A percentile compares a stretch with the other conserved stretches of the same genome.
These are phyloP conservation scores for Phaeophleospora eucalypticola DNA, from an alignment of 2,329 filamentous ascomycete genomes.

Conservation along the genomic window DNA sequence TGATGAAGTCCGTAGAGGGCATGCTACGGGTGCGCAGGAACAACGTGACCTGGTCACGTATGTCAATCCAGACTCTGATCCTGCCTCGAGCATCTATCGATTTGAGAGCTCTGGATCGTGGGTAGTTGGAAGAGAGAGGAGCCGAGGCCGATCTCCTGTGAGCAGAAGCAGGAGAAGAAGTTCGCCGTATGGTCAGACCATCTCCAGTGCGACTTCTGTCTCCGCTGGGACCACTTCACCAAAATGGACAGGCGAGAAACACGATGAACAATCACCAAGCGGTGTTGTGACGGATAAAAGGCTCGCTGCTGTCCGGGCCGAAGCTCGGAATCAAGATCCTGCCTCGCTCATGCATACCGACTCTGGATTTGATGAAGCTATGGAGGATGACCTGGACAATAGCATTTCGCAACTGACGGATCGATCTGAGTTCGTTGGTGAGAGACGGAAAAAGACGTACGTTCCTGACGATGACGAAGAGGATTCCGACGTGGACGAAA, in stretches of 20 bases:
- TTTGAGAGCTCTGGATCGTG: slow-evolving; percentile 44
- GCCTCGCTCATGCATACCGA: slow-evolving; percentile 31
- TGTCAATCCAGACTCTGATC: slow-evolving; percentile 34
- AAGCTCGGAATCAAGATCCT: background rate
- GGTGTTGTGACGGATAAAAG: slow-evolving; percentile 5
- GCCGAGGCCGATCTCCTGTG: slow-evolving; percentile 33
- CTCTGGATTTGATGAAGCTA: slow-evolving; percentile 44
- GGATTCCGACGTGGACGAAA: background rate
- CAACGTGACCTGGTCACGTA: slow-evolving; percentile 30
- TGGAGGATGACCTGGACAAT: slow-evolving; percentile 34
- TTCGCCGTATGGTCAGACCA: slow-evolving; percentile 33
- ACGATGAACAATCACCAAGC: background rate
- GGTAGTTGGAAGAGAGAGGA: slow-evolving; percentile 33
- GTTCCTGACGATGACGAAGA: slow-evolving; percentile 6
- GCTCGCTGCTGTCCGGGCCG: slow-evolving; percentile 1
- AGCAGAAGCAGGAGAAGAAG: slow-evolving; percentile 30
- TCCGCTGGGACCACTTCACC: slow-evolving; percentile 14
- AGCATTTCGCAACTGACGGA: background rate
- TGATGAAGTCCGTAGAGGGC: slow-evolving; percentile 36
- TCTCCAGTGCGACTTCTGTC: slow-evolving; percentile 28
- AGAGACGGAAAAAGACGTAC: slow-evolving; percentile 1
- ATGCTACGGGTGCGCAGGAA: slow-evolving; percentile 5
- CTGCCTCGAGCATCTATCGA: slow-evolving; percentile 41
- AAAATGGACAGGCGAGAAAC: background rate
- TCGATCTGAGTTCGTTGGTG: slow-evolving; percentile 5